A percentile compares a stretch with the other conserved stretches of the same genome.
Conservation (phyloP, 805 yeast species). For the Ogataea henricii region DNA sequence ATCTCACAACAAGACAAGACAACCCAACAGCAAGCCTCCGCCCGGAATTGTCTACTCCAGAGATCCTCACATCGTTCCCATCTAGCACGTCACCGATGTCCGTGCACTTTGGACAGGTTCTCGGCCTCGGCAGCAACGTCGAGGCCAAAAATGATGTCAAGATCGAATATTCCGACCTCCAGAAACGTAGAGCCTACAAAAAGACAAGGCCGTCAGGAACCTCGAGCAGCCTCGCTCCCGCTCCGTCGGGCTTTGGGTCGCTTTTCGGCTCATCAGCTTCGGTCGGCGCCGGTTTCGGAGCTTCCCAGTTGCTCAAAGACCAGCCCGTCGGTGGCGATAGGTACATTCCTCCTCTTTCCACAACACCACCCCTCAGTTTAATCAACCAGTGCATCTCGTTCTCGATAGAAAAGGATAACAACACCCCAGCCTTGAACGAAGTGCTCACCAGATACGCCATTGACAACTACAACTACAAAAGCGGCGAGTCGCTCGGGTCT, state of each 20-base stretch:
- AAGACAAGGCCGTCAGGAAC: conserved; percentile 17
- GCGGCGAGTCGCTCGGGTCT: conserved; percentile 44
- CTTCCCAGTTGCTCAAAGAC: conserved; percentile 23
- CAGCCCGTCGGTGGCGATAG: conserved; percentile 16
- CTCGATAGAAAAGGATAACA: conserved; percentile 59
- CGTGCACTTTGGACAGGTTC: conserved; percentile 31
- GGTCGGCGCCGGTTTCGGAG: conserved; percentile 16
- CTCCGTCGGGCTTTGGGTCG: conserved; percentile 17
- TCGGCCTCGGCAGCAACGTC: conserved; percentile 23
- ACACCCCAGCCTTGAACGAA: conserved; percentile 57
- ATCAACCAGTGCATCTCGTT: conserved; percentile 66
- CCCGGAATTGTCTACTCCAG: not conserved
- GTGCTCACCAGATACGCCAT: conserved; percentile 59
- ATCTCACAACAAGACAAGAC: conserved; percentile 2
- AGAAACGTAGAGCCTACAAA: conserved; percentile 30
- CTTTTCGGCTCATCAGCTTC: conserved; percentile 13
- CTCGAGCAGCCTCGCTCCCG: conserved; percentile 2
- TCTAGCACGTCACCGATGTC: conserved; percentile 31
- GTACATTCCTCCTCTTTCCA: conserved; percentile 50
- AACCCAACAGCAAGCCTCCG: conserved; percentile 1
- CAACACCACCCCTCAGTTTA: conserved; percentile 53
- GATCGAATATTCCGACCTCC: conserved; percentile 29
- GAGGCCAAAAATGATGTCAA: conserved; percentile 19
- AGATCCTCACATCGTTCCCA: not conserved
- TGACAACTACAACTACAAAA: conserved; percentile 64